A percentile compares a stretch with the other conserved stretches of the same genome.
These are phyloP conservation scores for Hymenoscyphus salicellus DNA, from an alignment of 2,329 filamentous ascomycete genomes.

Conservation along the genomic window DNA sequence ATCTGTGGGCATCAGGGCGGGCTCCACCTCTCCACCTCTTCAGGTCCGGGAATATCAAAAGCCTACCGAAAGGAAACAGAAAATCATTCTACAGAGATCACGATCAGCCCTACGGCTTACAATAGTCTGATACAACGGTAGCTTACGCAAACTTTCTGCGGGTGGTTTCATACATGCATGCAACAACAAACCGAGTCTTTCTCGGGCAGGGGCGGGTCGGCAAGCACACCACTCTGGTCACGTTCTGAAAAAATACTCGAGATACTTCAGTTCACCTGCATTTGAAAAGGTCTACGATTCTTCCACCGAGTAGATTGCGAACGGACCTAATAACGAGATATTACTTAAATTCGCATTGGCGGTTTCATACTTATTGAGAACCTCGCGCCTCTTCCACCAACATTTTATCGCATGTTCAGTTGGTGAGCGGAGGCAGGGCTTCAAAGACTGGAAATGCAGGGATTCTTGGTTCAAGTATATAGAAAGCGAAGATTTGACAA, in stretches of 20 bases:
- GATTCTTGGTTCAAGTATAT: neutral
- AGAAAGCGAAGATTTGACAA: neutral
- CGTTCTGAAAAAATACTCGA: too few species aligned
- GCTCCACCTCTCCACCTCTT: neutral
- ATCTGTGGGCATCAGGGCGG: neutral
- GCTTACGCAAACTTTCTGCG: neutral
- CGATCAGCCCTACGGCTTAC: neutral
- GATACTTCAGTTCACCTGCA: neutral
- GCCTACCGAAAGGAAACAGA: neutral
- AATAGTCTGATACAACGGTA: neutral
- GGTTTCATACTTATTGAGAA: neutral
- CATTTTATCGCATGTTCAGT: neutral
- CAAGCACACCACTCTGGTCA: neutral
- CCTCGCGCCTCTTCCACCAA: neutral
- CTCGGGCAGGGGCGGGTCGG: neutral
- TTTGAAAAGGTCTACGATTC: neutral
- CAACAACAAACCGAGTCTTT: neutral
- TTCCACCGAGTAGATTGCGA: neutral
- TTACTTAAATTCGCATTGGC: neutral
- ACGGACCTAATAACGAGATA: neutral
- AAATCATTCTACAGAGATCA: neutral
- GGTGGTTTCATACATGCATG: neutral
- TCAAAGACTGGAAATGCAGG: too few species aligned
- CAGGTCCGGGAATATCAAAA: too few species aligned
- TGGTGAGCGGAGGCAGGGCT: neutral